These are phyloP conservation scores for Agrocybe praecox DNA, from an alignment of 768 basidiomycete genomes.

Conservation along the genomic window DNA sequence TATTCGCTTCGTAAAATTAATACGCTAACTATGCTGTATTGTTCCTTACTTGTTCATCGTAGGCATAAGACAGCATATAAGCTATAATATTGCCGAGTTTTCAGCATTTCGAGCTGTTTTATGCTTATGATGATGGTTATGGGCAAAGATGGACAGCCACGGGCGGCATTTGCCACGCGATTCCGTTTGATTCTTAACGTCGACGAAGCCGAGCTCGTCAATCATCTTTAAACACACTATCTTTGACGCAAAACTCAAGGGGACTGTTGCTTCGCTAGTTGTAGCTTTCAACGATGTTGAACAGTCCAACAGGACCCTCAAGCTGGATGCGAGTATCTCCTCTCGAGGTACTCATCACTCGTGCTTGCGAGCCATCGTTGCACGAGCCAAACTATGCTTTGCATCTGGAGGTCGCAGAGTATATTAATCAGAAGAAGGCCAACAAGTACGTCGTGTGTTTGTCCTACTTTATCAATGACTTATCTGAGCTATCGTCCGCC, in stretches of 20 bases:
- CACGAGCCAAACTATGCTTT: slow-evolving; percentile 90
- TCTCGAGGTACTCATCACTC: slow-evolving; percentile 72
- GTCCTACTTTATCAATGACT: not conserved
- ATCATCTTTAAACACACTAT: slow-evolving; percentile 1
- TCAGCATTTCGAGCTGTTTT: too few relatives aligned
- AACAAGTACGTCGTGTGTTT: slow-evolving; percentile 68
- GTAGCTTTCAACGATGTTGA: slow-evolving; percentile 40
- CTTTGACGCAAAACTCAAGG: not conserved
- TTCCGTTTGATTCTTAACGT: slow-evolving; percentile 9
- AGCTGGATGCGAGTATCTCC: slow-evolving; percentile 60
- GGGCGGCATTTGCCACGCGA: slow-evolving; percentile 11
- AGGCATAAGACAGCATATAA: not conserved
- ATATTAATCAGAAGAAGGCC: slow-evolving; percentile 93
- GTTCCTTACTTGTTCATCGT: too few relatives aligned
- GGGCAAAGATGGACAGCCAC: slow-evolving; percentile 14
- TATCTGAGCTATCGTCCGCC: not conserved
- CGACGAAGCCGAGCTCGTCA: slow-evolving; percentile 1
- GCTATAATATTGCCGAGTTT: not conserved
- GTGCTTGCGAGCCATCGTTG: slow-evolving; percentile 85
- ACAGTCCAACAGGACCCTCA: slow-evolving; percentile 44
- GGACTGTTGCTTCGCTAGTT: not conserved
- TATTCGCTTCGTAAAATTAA: too few relatives aligned
- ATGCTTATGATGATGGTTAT: not conserved
- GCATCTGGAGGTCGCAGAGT: slow-evolving; percentile 92
- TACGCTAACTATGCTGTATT: too few relatives aligned